Base-by-base conservation (phyloP, 202 grass and related monocot genomes). In the Zoysia matrella region DNA sequence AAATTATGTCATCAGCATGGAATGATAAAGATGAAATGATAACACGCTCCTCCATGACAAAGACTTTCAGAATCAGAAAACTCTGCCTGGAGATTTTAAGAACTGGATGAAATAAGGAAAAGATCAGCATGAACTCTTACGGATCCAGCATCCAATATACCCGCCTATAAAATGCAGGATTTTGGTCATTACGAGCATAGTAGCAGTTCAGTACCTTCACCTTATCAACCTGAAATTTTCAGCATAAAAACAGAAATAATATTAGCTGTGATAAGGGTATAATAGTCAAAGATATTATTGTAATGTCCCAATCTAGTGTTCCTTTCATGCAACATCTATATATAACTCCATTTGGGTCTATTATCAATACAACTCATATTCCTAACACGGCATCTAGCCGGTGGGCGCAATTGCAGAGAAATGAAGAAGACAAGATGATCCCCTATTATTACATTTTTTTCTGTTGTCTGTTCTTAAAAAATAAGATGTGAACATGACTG, bases 91-190 rank as follows among this genome's bases (percentile, higher is more conserved):
- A 50, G 22, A 11, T 6, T 65, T 82, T 66, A 30, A 70, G 48
- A 39, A 76, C 13, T n/a, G n/a, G n/a, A n/a, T n/a, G n/a, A n/a
- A n/a, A n/a, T n/a, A n/a, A n/a, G n/a, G n/a, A 42, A 71, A 16
- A 48, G 71, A 15, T 71, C 69, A 80, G 74, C n/a, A n/a, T n/a
- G 43, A 77, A 65, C 46, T 65, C 91, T 99, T 88, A 99, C 96
- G 87, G 93, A 73, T 96, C 91, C 73, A 99, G 91, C 91, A 96
- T 96, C 96, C 96, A 96, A 75, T 89, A 99, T 84, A 83, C 84
- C 13, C 96, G 79, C 91, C 91, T 94, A 16, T 83, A 89, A 85
- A 99, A 86, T 73, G 71, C 52, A 79, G 85, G 73, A 84, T 94
- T 89, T 82, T 89, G 54, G 44, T 87, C 83, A 77, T 45, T 91